Percentiles rank a stretch among this genome's conserved stretches.
Evolutionary conservation across 257 asterid species (phyloP).

Genomic region (Penstemon barbatus): DNA sequence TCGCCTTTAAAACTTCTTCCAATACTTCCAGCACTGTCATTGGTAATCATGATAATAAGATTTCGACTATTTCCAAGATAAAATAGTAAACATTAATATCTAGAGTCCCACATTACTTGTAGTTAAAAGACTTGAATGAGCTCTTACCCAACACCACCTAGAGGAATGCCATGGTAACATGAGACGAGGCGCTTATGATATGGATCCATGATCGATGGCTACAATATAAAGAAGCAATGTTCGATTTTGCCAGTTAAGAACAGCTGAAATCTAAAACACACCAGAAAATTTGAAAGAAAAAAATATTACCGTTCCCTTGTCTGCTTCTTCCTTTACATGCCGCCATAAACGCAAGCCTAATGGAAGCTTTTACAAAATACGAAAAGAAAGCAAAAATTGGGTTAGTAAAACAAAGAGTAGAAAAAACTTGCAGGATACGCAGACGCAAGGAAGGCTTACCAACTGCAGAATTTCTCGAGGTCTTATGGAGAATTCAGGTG

Average conservation of each 20-base stretch:
- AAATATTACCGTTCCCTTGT: slow-evolving; percentile 41
- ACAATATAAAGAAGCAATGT: slow-evolving; percentile 8
- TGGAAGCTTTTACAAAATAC: slow-evolving; percentile 37
- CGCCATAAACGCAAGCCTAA: slow-evolving; percentile 40
- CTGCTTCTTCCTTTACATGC: slow-evolving; percentile 44
- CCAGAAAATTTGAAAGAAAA: not conserved
- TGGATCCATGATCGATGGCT: slow-evolving; percentile 69
- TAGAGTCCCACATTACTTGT: no score
- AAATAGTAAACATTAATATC: no score
- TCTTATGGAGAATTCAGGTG: slow-evolving; percentile 34
- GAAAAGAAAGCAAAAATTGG: slow-evolving; percentile 6
- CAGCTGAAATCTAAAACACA: not conserved
- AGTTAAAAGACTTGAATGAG: not conserved
- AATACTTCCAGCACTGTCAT: slow-evolving; percentile 85
- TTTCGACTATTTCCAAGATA: no score
- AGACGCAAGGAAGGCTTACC: slow-evolving; percentile 30
- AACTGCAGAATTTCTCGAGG: slow-evolving; percentile 45
- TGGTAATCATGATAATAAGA: not conserved
- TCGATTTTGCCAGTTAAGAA: not conserved
- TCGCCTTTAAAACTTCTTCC: slow-evolving; percentile 88
- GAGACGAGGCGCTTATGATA: slow-evolving; percentile 56
- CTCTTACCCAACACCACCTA: slow-evolving; percentile 82
- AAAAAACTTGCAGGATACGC: not conserved
- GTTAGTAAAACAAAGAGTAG: not conserved
- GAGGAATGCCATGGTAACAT: slow-evolving; percentile 72